A percentile compares a stretch with the other conserved stretches of the same genome.
Evolutionary conservation across 1,139 yeast genomes (phyloP).

Genomic region (Blastobotrys capitulatus): DNA sequence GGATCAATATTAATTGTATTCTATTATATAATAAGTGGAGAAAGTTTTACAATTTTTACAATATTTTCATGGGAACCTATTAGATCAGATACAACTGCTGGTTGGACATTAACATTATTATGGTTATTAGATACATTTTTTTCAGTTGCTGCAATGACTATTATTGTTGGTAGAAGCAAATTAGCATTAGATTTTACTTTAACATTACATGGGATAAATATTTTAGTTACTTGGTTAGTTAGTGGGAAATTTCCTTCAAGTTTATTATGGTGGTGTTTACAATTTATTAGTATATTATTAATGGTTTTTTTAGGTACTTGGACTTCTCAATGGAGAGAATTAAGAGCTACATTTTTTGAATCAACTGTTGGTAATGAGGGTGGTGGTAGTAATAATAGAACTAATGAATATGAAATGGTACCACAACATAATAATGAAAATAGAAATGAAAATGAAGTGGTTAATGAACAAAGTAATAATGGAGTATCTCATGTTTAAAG

Average conservation of each 20-base stretch:
- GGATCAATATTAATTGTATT: slow-evolving; percentile 34
- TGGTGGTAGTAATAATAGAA: not conserved
- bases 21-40: slow-evolving; percentile 34
- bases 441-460: no score
- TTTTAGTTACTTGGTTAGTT: slow-evolving; percentile 62
- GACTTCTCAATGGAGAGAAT: slow-evolving; percentile 82
- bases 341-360: slow-evolving; percentile 83
- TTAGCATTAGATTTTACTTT: slow-evolving; percentile 94
- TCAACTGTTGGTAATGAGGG: slow-evolving; percentile 21
- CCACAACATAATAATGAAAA: no score
- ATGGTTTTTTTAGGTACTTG: slow-evolving; percentile 80
- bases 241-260: slow-evolving; percentile 64
- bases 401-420: slow-evolving; percentile 13
- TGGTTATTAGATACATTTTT: slow-evolving; percentile 73
- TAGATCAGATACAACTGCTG: slow-evolving; percentile 71
- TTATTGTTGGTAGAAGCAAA: slow-evolving; percentile 87
- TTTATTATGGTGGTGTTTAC: slow-evolving; percentile 81
- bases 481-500: no score
- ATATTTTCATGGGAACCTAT: slow-evolving; percentile 80
- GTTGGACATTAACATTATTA: slow-evolving; percentile 61
- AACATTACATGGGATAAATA: slow-evolving; percentile 77
- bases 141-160: slow-evolving; percentile 68
- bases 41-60: slow-evolving; percentile 52
- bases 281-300: slow-evolving; percentile 57
- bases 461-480: no score